Conservation (phyloP, 1,284 basidiomycete species). For the Xerocomus nothofagi region DNA sequence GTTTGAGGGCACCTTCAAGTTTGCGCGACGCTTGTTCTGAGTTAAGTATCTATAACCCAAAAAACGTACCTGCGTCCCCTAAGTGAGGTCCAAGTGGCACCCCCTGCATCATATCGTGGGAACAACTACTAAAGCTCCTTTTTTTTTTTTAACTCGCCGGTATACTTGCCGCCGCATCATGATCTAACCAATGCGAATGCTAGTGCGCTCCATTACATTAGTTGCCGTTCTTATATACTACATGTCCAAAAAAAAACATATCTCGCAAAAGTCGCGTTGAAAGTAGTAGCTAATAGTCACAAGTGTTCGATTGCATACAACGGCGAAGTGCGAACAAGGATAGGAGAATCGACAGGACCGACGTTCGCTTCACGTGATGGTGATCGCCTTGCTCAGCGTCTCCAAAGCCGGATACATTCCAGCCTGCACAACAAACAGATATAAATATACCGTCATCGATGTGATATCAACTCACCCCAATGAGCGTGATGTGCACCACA, state of each 20-base stretch:
- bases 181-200: no score
- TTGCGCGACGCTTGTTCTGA: no score
- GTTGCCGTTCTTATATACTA: background rate
- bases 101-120: no score
- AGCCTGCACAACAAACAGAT: conserved; percentile 15
- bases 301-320: background rate
- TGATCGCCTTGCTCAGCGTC: conserved; percentile 30
- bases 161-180: no score
- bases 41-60: no score
- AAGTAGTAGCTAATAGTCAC: background rate
- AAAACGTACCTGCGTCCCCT: no score
- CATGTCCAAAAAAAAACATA: background rate
- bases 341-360: background rate
- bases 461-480: conserved; percentile 23
- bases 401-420: conserved; percentile 22
- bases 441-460: background rate
- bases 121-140: no score
- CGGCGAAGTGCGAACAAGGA: background rate
- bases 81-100: no score
- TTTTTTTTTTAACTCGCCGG: no score
- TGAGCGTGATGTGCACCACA: conserved; percentile 24
- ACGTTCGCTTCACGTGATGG: conserved; percentile 15
- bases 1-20: no score
- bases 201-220: background rate
- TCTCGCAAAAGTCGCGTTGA: background rate